Conservation (phyloP, 805 yeast species). For the Candida nonsorbophila region DNA sequence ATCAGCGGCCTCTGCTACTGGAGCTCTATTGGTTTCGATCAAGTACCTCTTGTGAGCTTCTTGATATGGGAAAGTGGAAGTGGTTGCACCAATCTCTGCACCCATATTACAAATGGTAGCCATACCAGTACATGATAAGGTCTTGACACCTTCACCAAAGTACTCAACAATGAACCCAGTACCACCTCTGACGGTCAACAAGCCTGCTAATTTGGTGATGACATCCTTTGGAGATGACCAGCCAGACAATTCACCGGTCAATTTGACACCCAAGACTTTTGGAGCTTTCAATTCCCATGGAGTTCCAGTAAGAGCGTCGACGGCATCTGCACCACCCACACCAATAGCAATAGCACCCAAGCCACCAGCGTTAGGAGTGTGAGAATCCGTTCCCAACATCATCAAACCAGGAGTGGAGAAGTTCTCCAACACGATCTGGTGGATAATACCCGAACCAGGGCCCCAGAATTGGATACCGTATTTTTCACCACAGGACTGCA, state of each 20-base stretch:
- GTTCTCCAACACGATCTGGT: conserved; percentile 95
- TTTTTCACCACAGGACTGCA: conserved; percentile 87
- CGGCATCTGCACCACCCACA: conserved; percentile 99
- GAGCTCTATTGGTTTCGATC: conserved; percentile 75
- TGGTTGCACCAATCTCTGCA: conserved; percentile 98
- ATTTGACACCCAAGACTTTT: conserved; percentile 85
- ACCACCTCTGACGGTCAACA: conserved; percentile 94
- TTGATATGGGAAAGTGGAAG: conserved; percentile 94
- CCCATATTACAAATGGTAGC: conserved; percentile 99
- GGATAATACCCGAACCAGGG: conserved; percentile 98
- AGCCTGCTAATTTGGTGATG: conserved; percentile 87
- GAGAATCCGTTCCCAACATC: conserved; percentile 98
- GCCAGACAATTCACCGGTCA: conserved; percentile 83
- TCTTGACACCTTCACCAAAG: conserved; percentile 89
- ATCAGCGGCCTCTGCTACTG: conserved; percentile 77
- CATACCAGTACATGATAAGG: conserved; percentile 96
- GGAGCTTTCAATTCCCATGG: conserved; percentile 99
- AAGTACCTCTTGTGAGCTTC: conserved; percentile 75
- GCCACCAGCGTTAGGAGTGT: conserved; percentile 99
- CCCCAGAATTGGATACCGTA: conserved; percentile 99
- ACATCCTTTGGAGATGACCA: conserved; percentile 99
- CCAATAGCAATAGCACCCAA: conserved; percentile 98
- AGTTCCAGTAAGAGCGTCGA: conserved; percentile 92
- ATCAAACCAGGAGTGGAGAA: conserved; percentile 94
- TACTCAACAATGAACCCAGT: conserved; percentile 95